These are phyloP conservation scores for Diplodia seriata DNA, from an alignment of 2,329 filamentous ascomycete genomes.

Conservation along the genomic window DNA sequence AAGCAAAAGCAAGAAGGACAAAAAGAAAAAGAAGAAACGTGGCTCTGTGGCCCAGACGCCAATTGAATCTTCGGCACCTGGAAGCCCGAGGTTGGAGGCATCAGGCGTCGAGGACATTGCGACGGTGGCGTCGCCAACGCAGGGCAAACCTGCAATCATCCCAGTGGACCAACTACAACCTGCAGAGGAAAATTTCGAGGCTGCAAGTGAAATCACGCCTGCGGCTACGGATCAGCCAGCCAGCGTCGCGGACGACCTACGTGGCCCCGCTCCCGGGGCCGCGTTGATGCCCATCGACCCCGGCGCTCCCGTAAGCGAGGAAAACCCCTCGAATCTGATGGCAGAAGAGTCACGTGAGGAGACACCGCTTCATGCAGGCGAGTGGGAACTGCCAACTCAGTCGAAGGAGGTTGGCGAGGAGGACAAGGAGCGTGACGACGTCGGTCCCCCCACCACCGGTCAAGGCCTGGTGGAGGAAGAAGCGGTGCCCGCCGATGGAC, in stretches of 20 bases:
- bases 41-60: conserved; percentile 34
- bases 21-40: conserved; percentile 44
- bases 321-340: conserved; percentile 15
- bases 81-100: conserved; percentile 3
- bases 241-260: conserved; percentile 13
- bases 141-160: neutral
- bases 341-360: conserved; percentile 13
- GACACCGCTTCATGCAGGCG: conserved; percentile 20
- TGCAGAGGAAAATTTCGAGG: neutral
- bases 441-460: conserved; percentile 1
- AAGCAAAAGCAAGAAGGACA: conserved; percentile 41
- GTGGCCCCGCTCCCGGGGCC: conserved; percentile 19
- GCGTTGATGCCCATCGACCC: conserved; percentile 5
- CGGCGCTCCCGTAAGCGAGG: conserved; percentile 21
- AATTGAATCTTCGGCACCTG: conserved; percentile 11
- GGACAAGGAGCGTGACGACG: conserved; percentile 22
- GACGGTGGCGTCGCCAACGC: neutral
- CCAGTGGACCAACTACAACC: conserved; percentile 9
- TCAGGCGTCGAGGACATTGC: neutral
- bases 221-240: neutral
- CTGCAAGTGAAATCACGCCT: conserved; percentile 7
- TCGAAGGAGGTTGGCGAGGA: conserved; percentile 16
- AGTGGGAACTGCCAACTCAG: conserved; percentile 30
- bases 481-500: conserved; percentile 8
- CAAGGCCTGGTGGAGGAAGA: neutral